Conservation (phyloP, 2,329 filamentous ascomycete genomes). For the Calonectria honghensis region DNA sequence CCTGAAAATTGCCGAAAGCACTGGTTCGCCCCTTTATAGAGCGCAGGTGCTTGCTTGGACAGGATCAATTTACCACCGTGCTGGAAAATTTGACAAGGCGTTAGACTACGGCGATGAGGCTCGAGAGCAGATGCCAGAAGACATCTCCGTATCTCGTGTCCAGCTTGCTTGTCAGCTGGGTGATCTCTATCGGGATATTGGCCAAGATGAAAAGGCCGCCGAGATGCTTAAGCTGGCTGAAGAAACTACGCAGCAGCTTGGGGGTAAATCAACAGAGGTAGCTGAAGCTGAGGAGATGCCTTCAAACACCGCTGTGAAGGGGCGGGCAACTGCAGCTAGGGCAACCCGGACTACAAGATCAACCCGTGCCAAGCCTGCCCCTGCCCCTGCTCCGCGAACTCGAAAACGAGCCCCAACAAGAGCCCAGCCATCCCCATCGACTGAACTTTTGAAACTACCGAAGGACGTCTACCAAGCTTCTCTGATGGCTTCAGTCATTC, state of each 20-base stretch:
- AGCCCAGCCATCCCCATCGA: slow-evolving; percentile 47
- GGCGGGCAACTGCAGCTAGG: slow-evolving; percentile 49
- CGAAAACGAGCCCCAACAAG: slow-evolving; percentile 51
- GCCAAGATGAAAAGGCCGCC: slow-evolving; percentile 65
- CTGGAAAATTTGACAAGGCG: slow-evolving; percentile 76
- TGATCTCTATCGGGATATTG: slow-evolving; percentile 71
- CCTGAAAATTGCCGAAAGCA: slow-evolving; percentile 82
- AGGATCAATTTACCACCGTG: slow-evolving; percentile 73
- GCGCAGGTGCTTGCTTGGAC: slow-evolving; percentile 74
- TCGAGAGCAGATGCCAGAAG: slow-evolving; percentile 68
- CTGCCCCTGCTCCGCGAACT: slow-evolving; percentile 44
- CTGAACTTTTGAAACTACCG: slow-evolving; percentile 48
- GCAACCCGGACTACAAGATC: slow-evolving; percentile 53
- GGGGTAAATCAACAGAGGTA: slow-evolving; percentile 41
- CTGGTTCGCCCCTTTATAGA: slow-evolving; percentile 76
- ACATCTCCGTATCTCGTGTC: slow-evolving; percentile 60
- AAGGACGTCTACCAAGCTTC: slow-evolving; percentile 62
- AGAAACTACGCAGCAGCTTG: slow-evolving; percentile 63
- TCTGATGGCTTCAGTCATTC: slow-evolving; percentile 59
- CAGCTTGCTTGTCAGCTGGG: slow-evolving; percentile 73
- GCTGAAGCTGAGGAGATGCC: slow-evolving; percentile 39
- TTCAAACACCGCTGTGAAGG: slow-evolving; percentile 40
- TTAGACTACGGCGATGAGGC: slow-evolving; percentile 73
- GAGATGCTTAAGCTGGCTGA: slow-evolving; percentile 70
- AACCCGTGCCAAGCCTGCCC: slow-evolving; percentile 48